Conservation (phyloP, 148 eudicot species). For the Gaultheria prostrata region DNA sequence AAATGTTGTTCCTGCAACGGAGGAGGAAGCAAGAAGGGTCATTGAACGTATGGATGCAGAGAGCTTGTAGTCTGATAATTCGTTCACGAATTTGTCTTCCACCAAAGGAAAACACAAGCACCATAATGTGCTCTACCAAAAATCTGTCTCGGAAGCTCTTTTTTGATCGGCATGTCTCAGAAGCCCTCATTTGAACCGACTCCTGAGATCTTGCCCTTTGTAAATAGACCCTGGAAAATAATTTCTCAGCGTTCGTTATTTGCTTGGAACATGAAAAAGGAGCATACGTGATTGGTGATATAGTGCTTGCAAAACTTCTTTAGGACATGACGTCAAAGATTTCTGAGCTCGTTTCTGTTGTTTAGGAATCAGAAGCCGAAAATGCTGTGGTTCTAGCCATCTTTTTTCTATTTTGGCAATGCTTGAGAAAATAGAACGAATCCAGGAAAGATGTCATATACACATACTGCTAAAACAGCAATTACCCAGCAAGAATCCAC, state of each 20-base stretch:
- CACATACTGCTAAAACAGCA: not conserved
- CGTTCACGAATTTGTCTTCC: not conserved
- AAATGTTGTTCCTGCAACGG: constrained; percentile 79
- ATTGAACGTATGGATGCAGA: constrained; percentile 91
- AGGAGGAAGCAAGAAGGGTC: constrained; percentile 87
- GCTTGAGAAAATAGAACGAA: not conserved
- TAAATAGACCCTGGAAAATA: not conserved
- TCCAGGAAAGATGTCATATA: not conserved
- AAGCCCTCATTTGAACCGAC: not conserved
- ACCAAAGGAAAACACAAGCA: not conserved
- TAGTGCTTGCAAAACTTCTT: not conserved
- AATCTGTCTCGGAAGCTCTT: not conserved
- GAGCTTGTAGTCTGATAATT: constrained; percentile 8
- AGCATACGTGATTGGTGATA: not conserved
- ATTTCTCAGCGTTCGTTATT: not conserved
- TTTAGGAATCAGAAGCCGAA: not conserved
- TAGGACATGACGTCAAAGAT: not conserved
- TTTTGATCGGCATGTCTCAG: too few species aligned
- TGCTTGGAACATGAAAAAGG: not conserved
- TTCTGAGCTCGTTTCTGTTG: not conserved
- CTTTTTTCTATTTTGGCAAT: not conserved
- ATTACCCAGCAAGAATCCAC: not conserved
- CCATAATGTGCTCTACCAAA: not conserved
- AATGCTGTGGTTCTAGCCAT: not conserved
- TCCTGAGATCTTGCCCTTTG: not conserved